Conservation (phyloP, 2,329 filamentous ascomycete genomes). For the Epichloe baconii region DNA sequence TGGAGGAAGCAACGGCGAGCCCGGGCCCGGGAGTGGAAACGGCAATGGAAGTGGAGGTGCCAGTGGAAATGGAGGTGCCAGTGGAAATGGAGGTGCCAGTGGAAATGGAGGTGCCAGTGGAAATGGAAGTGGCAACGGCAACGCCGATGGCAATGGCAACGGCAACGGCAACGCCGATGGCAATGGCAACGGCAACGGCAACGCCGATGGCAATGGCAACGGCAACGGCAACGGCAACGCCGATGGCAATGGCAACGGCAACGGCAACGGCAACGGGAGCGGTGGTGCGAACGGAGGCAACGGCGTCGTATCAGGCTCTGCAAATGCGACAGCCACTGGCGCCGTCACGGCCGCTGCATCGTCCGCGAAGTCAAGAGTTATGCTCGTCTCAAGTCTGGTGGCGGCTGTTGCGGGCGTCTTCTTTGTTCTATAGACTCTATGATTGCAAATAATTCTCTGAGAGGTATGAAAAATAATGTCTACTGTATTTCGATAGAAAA, state of each 20-base stretch:
- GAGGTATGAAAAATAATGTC: not conserved
- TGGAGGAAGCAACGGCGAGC: no score
- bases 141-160: no score
- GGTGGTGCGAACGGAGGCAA: not conserved
- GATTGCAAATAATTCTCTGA: not conserved
- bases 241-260: not conserved
- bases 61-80: not conserved
- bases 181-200: not conserved
- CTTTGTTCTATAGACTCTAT: not conserved
- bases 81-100: not conserved
- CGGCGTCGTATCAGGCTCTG: not conserved
- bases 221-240: not conserved
- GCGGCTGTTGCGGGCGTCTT: slow-evolving; percentile 1
- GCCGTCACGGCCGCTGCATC: not conserved
- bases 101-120: not conserved
- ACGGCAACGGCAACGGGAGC: not conserved
- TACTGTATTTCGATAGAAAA: not conserved
- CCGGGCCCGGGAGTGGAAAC: no score
- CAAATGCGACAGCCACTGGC: not conserved
- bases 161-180: not conserved
- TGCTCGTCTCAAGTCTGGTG: not conserved
- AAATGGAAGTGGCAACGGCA: not conserved
- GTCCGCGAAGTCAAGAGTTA: not conserved
- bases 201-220: not conserved
- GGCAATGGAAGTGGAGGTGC: not conserved